Conservation (phyloP, 805 yeast genomes). For the Yueomyces sinensis region DNA sequence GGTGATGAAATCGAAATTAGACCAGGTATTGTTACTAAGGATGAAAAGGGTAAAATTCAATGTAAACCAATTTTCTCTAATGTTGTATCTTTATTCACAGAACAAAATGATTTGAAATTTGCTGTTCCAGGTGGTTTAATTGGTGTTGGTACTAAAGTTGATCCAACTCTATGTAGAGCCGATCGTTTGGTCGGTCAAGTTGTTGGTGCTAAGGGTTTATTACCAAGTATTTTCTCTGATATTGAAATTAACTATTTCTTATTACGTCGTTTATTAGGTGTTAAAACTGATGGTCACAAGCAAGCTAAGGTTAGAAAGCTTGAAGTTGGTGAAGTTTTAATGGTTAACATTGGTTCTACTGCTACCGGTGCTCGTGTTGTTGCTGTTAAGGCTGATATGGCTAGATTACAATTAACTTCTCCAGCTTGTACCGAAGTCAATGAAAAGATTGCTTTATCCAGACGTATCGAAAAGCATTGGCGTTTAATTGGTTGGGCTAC, state of each 20-base stretch:
- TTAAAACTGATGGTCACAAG: conserved; percentile 93
- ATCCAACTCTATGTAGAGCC: conserved; percentile 97
- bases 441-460: conserved; percentile 95
- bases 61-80: conserved; percentile 93
- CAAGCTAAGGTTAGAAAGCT: conserved; percentile 94
- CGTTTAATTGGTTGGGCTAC: conserved; percentile 99
- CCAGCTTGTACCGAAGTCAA: conserved; percentile 98
- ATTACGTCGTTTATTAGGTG: conserved; percentile 94
- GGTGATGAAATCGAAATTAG: conserved; percentile 98
- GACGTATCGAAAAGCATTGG: conserved; percentile 99
- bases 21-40: conserved; percentile 98
- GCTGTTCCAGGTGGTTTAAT: conserved; percentile 99
- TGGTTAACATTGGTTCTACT: conserved; percentile 98
- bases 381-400: conserved; percentile 98
- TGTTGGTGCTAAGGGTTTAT: conserved; percentile 91
- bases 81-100: conserved; percentile 90
- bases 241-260: conserved; percentile 95
- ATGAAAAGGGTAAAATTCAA: conserved; percentile 74
- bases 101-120: conserved; percentile 91
- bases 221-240: conserved; percentile 94
- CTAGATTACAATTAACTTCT: conserved; percentile 87
- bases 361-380: conserved; percentile 99
- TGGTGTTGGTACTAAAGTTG: conserved; percentile 99
- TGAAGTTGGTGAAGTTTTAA: conserved; percentile 86
- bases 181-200: conserved; percentile 99